Percentiles rank a stretch among this genome's conserved stretches.
Evolutionary conservation across 192 early-diverging fungal species (phyloP).

Genomic region (Polychytrium aggregatum): DNA sequence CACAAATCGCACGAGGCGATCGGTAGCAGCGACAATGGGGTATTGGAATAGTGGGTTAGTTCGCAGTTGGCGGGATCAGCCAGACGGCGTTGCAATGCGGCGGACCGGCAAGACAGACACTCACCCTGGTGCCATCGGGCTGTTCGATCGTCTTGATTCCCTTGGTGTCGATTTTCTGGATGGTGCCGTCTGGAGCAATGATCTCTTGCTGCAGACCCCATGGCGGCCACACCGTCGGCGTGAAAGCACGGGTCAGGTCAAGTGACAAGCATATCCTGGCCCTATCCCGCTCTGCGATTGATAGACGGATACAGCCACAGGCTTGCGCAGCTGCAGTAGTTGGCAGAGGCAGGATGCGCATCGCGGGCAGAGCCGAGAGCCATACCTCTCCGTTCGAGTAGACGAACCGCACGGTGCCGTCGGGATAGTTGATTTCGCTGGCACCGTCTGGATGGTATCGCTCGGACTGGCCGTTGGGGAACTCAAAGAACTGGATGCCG

Average conservation of each 20-base stretch:
- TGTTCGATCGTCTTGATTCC: conserved; percentile 8
- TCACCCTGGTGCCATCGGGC: conserved; percentile 8
- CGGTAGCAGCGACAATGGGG: too few species aligned
- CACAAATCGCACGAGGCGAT: too few species aligned
- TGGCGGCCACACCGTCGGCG: neutral
- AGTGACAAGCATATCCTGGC: neutral
- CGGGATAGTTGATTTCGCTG: conserved; percentile 19
- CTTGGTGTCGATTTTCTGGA: conserved; percentile 7
- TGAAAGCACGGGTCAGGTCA: too few species aligned
- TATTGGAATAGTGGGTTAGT: too few species aligned
- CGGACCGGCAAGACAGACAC: too few species aligned
- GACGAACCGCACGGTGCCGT: conserved; percentile 16
- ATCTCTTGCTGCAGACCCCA: conserved; percentile 11
- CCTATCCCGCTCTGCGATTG: too few species aligned
- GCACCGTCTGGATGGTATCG: conserved; percentile 14
- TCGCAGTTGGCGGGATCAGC: too few species aligned
- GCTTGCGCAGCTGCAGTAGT: neutral
- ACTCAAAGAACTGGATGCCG: conserved; percentile 19
- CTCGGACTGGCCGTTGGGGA: conserved; percentile 25
- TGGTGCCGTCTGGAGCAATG: conserved; percentile 13
- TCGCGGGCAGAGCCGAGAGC: neutral
- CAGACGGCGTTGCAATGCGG: too few species aligned
- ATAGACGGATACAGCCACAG: too few species aligned
- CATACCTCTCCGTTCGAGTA: conserved; percentile 15
- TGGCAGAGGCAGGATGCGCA: neutral